A percentile compares a stretch with the other conserved stretches of the same genome.
Conservation (phyloP, 1,139 yeast species). For the Tardiomyces blankii region DNA sequence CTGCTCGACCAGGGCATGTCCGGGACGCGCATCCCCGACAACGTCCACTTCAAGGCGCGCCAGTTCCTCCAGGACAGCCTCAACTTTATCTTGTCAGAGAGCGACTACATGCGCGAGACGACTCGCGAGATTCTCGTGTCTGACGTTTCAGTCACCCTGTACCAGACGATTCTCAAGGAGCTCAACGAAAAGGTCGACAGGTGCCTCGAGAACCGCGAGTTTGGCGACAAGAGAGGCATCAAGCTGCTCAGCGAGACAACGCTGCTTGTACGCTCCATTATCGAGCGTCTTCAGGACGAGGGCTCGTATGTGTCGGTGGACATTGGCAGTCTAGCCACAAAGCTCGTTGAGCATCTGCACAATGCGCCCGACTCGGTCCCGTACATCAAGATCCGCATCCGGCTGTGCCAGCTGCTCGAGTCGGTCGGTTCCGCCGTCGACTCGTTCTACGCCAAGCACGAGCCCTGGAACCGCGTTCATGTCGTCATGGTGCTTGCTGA, state of each 20-base stretch:
- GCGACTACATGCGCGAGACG: slow-evolving; percentile 30
- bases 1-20: slow-evolving; percentile 10
- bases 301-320: slow-evolving; percentile 33
- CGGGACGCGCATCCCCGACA: slow-evolving; percentile 10
- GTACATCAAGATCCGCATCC: slow-evolving; percentile 39
- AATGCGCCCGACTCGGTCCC: slow-evolving; percentile 30
- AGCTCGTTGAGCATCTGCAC: slow-evolving; percentile 29
- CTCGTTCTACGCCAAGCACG: slow-evolving; percentile 35
- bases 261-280: slow-evolving; percentile 29
- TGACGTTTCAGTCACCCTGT: slow-evolving; percentile 35
- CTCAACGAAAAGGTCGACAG: slow-evolving; percentile 18
- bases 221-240: slow-evolving; percentile 20
- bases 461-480: slow-evolving; percentile 45
- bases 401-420: slow-evolving; percentile 45
- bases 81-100: slow-evolving; percentile 13
- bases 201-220: slow-evolving; percentile 9
- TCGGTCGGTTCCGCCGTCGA: slow-evolving; percentile 37
- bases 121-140: slow-evolving; percentile 37
- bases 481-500: slow-evolving; percentile 49
- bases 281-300: slow-evolving; percentile 30
- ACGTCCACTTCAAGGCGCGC: slow-evolving; percentile 16
- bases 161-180: slow-evolving; percentile 27
- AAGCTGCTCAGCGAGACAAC: slow-evolving; percentile 32
- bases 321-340: slow-evolving; percentile 28
- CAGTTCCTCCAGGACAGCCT: slow-evolving; percentile 15